Evolutionary conservation across 2,329 filamentous ascomycete genomes (phyloP).

Genomic region (Cladophialophora chaetospira): DNA sequence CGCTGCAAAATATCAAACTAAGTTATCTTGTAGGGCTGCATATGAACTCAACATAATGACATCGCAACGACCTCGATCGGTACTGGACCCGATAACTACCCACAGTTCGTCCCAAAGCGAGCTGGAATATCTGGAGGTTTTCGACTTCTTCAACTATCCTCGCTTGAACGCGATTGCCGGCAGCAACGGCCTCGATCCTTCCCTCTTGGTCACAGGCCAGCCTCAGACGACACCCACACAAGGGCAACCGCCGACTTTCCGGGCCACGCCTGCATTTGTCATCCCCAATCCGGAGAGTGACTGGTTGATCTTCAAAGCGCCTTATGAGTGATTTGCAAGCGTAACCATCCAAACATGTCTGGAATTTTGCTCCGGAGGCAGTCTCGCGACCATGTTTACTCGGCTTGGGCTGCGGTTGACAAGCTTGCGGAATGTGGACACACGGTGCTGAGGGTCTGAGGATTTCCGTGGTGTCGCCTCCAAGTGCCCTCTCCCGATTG

Average conservation of each 20-base stretch:
- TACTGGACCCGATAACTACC: constrained; percentile 27
- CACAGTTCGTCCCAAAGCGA: constrained; percentile 52
- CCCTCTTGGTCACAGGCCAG: constrained; percentile 7
- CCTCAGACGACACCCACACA: constrained; percentile 18
- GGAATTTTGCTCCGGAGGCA: too few relatives aligned
- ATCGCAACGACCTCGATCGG: constrained; percentile 67
- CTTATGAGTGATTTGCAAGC: constrained; percentile 26
- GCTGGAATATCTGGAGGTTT: constrained; percentile 86
- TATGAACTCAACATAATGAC: constrained; percentile 83
- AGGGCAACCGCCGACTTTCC: constrained; percentile 9
- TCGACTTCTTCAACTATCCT: constrained; percentile 93
- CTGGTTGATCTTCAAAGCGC: constrained; percentile 40
- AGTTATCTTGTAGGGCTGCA: constrained; percentile 19
- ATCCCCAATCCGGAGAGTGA: constrained; percentile 51
- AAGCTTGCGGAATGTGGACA: too few relatives aligned
- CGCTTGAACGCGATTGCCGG: constrained; percentile 51
- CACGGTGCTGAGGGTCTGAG: too few relatives aligned
- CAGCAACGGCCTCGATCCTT: constrained; percentile 13
- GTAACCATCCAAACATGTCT: too few relatives aligned
- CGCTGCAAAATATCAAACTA: too few relatives aligned
- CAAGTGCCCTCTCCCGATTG: too few relatives aligned
- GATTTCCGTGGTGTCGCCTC: too few relatives aligned
- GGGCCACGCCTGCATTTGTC: constrained; percentile 44
- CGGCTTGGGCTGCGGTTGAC: too few relatives aligned
- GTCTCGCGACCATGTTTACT: too few relatives aligned